phyloP scores from a whole-genome alignment of 371 early-diverging fungal genomes.

The Mortierella sp. region DNA sequence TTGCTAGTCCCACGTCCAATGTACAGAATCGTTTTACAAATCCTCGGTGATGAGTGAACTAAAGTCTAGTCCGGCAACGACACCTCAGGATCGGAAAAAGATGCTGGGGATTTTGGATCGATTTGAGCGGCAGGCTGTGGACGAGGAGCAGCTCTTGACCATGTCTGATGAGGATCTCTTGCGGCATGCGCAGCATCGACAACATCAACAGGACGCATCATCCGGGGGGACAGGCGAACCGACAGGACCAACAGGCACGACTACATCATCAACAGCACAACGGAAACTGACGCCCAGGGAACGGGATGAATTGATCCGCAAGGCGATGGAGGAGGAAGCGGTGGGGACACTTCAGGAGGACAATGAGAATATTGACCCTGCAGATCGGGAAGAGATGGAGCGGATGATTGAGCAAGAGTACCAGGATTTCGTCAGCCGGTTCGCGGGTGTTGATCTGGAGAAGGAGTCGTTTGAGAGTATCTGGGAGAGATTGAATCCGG shows the following conservation, averaged over 20 bases:
- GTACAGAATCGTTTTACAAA: conserved; percentile 79
- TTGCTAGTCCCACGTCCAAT: conserved; percentile 58
- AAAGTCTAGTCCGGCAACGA: conserved; percentile 58
- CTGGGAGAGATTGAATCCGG: conserved; percentile 65
- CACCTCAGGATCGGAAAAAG: conserved; percentile 59
- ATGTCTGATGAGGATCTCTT: conserved; percentile 35
- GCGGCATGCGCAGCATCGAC: conserved; percentile 17
- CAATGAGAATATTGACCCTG: conserved; percentile 25
- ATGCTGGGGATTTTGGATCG: conserved; percentile 70
- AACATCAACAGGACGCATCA: neutral
- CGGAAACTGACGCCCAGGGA: conserved; percentile 35
- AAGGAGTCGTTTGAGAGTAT: conserved; percentile 64
- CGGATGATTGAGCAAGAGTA: conserved; percentile 55
- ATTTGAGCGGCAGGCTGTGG: conserved; percentile 63
- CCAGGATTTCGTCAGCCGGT: conserved; percentile 62
- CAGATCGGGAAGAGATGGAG: conserved; percentile 44
- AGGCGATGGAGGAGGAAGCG: conserved; percentile 33
- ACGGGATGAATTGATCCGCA: conserved; percentile 39
- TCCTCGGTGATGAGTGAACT: conserved; percentile 73
- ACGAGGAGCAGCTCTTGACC: conserved; percentile 33
- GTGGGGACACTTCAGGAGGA: conserved; percentile 8
- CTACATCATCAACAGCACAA: neutral
- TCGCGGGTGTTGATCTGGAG: conserved; percentile 66
- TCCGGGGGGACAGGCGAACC: neutral
- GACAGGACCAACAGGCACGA: neutral